Base-by-base conservation (phyloP, 78 protist species). In the Emiliania huxleyi region DNA sequence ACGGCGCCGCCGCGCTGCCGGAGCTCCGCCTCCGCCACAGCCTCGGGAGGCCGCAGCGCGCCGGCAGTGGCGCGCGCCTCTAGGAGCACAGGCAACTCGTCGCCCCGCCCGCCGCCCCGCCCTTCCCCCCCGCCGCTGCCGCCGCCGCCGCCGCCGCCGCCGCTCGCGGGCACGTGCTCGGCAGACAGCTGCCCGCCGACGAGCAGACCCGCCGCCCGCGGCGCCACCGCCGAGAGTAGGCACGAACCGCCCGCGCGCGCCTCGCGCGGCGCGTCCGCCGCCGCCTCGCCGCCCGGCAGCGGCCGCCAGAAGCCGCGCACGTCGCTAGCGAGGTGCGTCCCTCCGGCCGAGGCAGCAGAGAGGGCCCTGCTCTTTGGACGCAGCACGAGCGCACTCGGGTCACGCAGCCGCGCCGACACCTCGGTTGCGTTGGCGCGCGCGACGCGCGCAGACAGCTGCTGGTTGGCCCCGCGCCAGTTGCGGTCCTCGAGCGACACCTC, bases 401-500 rank as follows among this genome's bases (percentile, higher is more conserved):
- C 62, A 52, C 15, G 62, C 62, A 52, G 62, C 62, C 62, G 62
- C 62, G 15, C 15, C 62, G 62, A 52, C 62, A 52, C 62, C 62
- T 52, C 62, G 29, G 62, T 19, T 19, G 62, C 15, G 62, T 52
- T 52, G 15, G 62, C 62, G 62, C 15, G 62, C 62, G 8, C 62
- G 62, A 52, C 15, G 62, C 62, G 62, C 62, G 62, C 62, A 15
- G 62, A 52, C 29, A 52, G 62, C 62, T 52, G 23, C 75, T 62
- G 75, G 75, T 62, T 62, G 75, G 75, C 75, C 29, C 75, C 75
- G 33, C 75, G 75, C 75, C 75, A 62, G 75, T 62, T 62, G 75
- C 5, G 11, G 75, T 62, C 75, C 75, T 62, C 75, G 75, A 62
- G 75, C 23, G 75, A 8, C 29, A 62, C 75, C 75, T 62, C 75